A percentile compares a stretch with the other conserved stretches of the same genome.
These are phyloP conservation scores for Elsinoe batatas DNA, from an alignment of 2,329 filamentous ascomycete genomes.

Conservation along the genomic window DNA sequence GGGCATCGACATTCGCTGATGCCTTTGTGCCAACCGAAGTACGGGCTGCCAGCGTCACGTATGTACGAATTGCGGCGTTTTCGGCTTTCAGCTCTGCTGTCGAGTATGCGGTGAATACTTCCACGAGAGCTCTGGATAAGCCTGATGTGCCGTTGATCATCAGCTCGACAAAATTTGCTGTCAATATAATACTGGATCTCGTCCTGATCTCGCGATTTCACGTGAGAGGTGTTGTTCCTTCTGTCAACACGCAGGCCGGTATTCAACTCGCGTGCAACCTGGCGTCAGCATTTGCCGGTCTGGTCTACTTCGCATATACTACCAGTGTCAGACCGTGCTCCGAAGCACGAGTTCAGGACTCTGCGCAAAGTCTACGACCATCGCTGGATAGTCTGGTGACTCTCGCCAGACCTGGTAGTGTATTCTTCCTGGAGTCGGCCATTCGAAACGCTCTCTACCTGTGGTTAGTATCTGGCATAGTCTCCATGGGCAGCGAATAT, in stretches of 20 bases:
- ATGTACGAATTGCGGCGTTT: slow-evolving; percentile 56
- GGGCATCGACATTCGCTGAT: slow-evolving; percentile 45
- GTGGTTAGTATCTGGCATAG: slow-evolving; percentile 57
- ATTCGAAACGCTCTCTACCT: slow-evolving; percentile 61
- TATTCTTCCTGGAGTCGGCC: slow-evolving; percentile 55
- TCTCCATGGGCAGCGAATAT: slow-evolving; percentile 53
- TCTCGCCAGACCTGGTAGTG: slow-evolving; percentile 47
- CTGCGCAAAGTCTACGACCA: neutral
- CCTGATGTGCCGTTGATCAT: slow-evolving; percentile 61
- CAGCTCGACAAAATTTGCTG: slow-evolving; percentile 50
- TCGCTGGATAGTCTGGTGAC: slow-evolving; percentile 37
- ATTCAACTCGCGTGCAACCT: slow-evolving; percentile 55
- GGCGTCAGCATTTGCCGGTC: slow-evolving; percentile 43
- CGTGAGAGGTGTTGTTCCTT: slow-evolving; percentile 44
- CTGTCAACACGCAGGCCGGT: slow-evolving; percentile 53
- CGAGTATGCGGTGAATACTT: slow-evolving; percentile 51
- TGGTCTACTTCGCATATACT: slow-evolving; percentile 50
- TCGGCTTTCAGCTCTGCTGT: slow-evolving; percentile 52
- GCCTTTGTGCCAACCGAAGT: slow-evolving; percentile 55
- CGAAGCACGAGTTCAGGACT: neutral
- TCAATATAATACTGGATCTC: slow-evolving; percentile 60
- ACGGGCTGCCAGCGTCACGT: slow-evolving; percentile 47
- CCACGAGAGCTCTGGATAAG: slow-evolving; percentile 56
- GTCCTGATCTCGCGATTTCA: slow-evolving; percentile 58
- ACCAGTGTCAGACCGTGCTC: slow-evolving; percentile 21